Base-by-base conservation (phyloP, 805 yeast genomes). In the Saccharomycopsis sp. region DNA sequence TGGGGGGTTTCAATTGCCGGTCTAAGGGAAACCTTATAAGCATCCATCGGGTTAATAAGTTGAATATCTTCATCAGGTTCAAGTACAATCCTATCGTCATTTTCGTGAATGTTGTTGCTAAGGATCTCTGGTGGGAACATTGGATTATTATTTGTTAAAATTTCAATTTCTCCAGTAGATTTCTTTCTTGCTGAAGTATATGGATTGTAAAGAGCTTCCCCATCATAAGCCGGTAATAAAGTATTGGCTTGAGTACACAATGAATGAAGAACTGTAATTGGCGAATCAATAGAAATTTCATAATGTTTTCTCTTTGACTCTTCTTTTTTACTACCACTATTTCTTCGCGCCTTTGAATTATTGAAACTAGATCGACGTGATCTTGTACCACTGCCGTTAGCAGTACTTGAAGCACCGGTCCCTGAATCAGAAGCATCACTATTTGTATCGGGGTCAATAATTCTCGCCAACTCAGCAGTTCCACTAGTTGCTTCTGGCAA, bases 271-370 rank as follows among this genome's bases (percentile, higher is more conserved):
- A 93, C 70, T 56, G 85, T 94, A 48, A 93, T 79, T 3, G 98
- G 98, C 2, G 96, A 85, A 62, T 93, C 99, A 45, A 93, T 90
- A 47, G 87, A 80, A 37, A 93, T 85, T 65, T 93, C 99, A 59
- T 84, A 93, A 59, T 88, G 97, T 59, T 89, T 93, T 38, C 95
- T 69, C 45, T 21, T 54, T 50, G 20, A 62, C 59, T 42, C 56
- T 52, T 36, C 27, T 24, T 38, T 41, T 8, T 24, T 21, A 19
- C 29, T 14, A 28, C 29, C 21, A 13, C 32, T 38, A 33, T 39
- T 41, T 13, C 26, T 39, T 14, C 55, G 69, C 2, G 66, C 61
- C 13, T 33, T 16, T 19, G 38, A 14, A 22, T n/a, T 23, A 4
- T 27, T 20, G 36, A 40, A 32, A 38, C 48, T 48, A 2, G 38